Base-by-base conservation (phyloP, 2,329 filamentous ascomycete genomes). In the Aspergillus piperis region DNA sequence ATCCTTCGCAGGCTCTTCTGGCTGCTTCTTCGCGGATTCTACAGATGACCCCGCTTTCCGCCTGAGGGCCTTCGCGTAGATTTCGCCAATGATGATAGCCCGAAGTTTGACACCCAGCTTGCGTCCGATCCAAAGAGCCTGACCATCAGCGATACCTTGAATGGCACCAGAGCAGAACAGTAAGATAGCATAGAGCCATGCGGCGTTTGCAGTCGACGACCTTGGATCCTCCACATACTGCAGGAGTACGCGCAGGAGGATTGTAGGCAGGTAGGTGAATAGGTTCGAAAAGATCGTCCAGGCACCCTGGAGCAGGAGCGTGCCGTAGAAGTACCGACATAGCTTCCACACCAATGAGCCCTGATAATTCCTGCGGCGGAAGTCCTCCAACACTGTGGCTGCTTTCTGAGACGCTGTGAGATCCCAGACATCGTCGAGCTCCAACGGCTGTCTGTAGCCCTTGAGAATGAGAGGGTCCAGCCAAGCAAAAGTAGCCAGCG, bases 41-140 rank as follows among this genome's bases (percentile, higher is more conserved):
- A 83, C 84, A 17, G 88, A 86, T 8, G 93, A 88, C 21, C 92
- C 89, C 17, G 92, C 94, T 77, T 96, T 96, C 68, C 95, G 88
- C 64, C 96, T 88, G 17, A 99, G 83, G 1, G 95, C 92, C 79
- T 99, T 99, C 59, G 92, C 91, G 74, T 99, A 99, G 50, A 99
- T 95, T 71, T 99, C 95, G 58, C 95, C 95, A 66, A 99, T 92
- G 63, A 99, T 92, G 71, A 99, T 95, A 54, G 95, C 93, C 64
- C 94, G 90, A 47, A 98, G 83, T 63, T 92, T 89, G 69, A 99
- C 94, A 77, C 93, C 97, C 63, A 98, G 90, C 76, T 92, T 96
- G 58, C 95, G 89, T 15, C 95, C 95, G 61, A 96, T 90, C 90
- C 91, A 99, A 0, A 99, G 83, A 8, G 92, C 91, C 75, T 95